Base-by-base conservation (phyloP, 345 rosid species). In the Sisymbrium irio region DNA sequence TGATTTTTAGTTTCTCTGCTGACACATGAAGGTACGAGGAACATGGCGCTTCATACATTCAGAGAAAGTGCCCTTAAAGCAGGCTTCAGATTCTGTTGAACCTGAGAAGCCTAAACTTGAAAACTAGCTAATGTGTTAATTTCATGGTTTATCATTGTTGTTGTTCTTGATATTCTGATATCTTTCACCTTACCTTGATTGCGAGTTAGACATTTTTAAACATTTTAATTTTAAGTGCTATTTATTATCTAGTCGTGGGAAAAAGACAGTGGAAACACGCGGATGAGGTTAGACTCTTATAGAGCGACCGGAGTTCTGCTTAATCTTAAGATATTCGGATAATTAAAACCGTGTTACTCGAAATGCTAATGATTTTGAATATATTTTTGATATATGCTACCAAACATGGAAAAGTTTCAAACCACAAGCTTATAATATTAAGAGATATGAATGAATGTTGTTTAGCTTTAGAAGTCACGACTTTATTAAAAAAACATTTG, bases 31-130 rank as follows among this genome's bases (percentile, higher is more conserved):
- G 99, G 92, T 90, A 86, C 13, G 99, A 96, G 69, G 99, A 96
- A 77, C 99, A 96, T 35, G 99, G 99, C 46, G 97, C 97, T 62
- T 88, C 97, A 3, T 92, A 92, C 57, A 80, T 92, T 56, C 99
- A 96, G 77, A 84, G 99, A 76, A 96, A 96, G 81, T 96, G 98
- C 85, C 98, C 98, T 17, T 96, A 75, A 82, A 40, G 18, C 73
- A 49, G 28, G 28, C 45, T 59, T 55, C 53, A 27, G 33, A 45
- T 4, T 44, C 19, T 45, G 50, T 53, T 32, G 65, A 68, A 27
- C 42, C 54, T 62, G 65, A 65, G 51, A 53, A 42, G 27, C 30
- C 46, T 22, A 75, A 53, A 68, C 74, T 68, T 62, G 20, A 9
- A 68, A 76, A 41, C 58, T 64, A 76, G 37, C 58, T 45, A 27